Conservation (phyloP, 2,329 filamentous ascomycete genomes). For the Trichophyton mentagrophytes region DNA sequence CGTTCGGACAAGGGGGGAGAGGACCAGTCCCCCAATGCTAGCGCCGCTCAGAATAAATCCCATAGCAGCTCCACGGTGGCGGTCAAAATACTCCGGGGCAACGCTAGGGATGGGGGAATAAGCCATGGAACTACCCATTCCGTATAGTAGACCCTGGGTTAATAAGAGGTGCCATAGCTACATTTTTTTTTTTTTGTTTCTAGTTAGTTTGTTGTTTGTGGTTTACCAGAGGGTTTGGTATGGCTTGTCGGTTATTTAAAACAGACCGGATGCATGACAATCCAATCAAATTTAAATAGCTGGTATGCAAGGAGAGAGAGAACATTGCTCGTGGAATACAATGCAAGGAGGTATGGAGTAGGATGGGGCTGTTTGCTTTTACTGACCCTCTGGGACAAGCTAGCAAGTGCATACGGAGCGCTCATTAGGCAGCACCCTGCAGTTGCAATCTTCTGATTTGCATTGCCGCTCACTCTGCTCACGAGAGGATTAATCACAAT, state of each 20-base stretch:
- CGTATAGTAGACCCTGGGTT: constrained; percentile 28
- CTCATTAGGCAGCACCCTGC: constrained; percentile 34
- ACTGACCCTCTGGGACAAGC: constrained; percentile 6
- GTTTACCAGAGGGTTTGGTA: neutral
- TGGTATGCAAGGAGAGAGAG: too few species aligned
- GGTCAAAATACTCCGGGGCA: constrained; percentile 29
- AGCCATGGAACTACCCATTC: constrained; percentile 27
- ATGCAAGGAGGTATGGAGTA: neutral
- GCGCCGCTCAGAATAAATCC: constrained; percentile 28
- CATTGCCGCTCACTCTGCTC: constrained; percentile 28
- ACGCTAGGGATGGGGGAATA: constrained; percentile 31
- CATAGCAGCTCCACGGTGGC: constrained; percentile 27
- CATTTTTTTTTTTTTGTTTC: neutral
- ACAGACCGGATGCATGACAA: neutral
- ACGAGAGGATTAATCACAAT: constrained; percentile 39
- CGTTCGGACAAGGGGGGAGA: constrained; percentile 19
- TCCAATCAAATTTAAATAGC: neutral
- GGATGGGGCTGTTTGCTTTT: neutral
- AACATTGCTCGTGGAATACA: neutral
- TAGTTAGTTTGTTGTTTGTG: neutral
- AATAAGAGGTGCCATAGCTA: constrained; percentile 25
- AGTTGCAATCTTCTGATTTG: constrained; percentile 29
- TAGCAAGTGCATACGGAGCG: constrained; percentile 13
- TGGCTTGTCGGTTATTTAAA: neutral
- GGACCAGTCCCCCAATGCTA: constrained; percentile 28